Base-by-base conservation (phyloP, 148 eudicot genomes). In the Silene conica region DNA sequence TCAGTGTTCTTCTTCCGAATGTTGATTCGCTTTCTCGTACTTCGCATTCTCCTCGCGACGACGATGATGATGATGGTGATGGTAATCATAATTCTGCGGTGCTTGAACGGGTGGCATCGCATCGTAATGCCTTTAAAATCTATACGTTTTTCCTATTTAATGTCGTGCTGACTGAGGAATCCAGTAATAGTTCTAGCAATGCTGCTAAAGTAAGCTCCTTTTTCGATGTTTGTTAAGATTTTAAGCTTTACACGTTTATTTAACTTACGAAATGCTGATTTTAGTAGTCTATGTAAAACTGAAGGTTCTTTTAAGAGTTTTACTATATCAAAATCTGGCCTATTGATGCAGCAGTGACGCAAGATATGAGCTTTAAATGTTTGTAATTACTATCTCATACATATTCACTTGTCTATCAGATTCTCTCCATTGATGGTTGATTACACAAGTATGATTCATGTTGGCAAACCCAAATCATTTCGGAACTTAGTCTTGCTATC, bases 1-100 rank as follows among this genome's bases (percentile, higher is more conserved):
- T 95, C 80, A 92, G 96, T 63, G 97, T 95, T 75, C 83, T 94
- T 61, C 90, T 95, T 61, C 97, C 98, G 0, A 90, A 88, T 82
- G 90, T 95, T 2, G 93, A 90, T 74, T 88, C 86, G 5, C 84
- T 95, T 14, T 83, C 85, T 22, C 67, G 95, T 73, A 62, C 59
- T 71, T 69, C 89, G 9, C 21, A 70, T 59, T 78, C 80, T 21
- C 75, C 73, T 18, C 67, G 70, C 13, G 68, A 63, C 15, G 75
- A 71, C 7, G 28, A 11, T 62, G 80, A 23, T 6, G 79, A 67
- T 31, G 84, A 52, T 19, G 74, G 70, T 31, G 84, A 52, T 20
- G 74, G 67, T 52, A 74, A 74, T 23, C 76, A 81, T 55, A 86
- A 78, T 67, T 77, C 76, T 28, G 76, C 76, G 8, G 70, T 75